A percentile compares a stretch with the other conserved stretches of the same genome.
phyloP scores from a whole-genome alignment of 208 protist species.

The Acanthamoeba pearcei region DNA sequence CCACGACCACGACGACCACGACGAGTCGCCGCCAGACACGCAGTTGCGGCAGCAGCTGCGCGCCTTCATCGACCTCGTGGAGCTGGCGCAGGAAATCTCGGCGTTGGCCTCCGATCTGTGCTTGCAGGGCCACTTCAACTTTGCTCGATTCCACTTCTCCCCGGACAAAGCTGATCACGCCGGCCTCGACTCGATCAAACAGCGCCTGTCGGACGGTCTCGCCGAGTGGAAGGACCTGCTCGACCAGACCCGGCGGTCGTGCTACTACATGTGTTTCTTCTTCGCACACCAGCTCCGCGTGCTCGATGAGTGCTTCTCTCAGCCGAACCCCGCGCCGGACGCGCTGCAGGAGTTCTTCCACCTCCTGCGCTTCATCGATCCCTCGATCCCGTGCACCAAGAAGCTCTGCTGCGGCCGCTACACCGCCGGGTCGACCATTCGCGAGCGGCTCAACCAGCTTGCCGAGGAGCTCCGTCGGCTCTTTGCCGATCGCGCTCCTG shows the following conservation, averaged over 20 bases:
- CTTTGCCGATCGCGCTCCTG: not conserved
- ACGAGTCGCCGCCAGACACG: not conserved
- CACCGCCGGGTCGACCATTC: not conserved
- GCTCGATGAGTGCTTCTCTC: slow-evolving; percentile 7
- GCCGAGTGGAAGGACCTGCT: not conserved
- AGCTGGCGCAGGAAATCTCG: slow-evolving; percentile 2
- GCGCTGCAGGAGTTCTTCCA: not conserved
- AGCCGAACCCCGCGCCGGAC: not conserved
- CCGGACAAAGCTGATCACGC: not conserved
- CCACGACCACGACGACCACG: not conserved
- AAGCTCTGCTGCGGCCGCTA: slow-evolving; percentile 5
- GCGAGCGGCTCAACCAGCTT: not conserved
- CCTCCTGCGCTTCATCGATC: slow-evolving; percentile 18
- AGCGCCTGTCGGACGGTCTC: not conserved
- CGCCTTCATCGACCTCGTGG: not conserved
- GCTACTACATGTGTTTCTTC: slow-evolving; percentile 30
- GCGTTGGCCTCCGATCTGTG: not conserved
- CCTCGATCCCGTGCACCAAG: not conserved
- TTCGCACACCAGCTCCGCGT: slow-evolving; percentile 23
- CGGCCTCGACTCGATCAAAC: not conserved
- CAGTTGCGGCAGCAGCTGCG: not conserved
- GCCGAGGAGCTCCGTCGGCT: not conserved
- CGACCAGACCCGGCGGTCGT: not conserved
- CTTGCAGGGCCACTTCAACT: slow-evolving; percentile 16
- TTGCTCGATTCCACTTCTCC: not conserved